phyloP scores from a whole-genome alignment of 2,329 filamentous ascomycete genomes.

The Nemania sp. region DNA sequence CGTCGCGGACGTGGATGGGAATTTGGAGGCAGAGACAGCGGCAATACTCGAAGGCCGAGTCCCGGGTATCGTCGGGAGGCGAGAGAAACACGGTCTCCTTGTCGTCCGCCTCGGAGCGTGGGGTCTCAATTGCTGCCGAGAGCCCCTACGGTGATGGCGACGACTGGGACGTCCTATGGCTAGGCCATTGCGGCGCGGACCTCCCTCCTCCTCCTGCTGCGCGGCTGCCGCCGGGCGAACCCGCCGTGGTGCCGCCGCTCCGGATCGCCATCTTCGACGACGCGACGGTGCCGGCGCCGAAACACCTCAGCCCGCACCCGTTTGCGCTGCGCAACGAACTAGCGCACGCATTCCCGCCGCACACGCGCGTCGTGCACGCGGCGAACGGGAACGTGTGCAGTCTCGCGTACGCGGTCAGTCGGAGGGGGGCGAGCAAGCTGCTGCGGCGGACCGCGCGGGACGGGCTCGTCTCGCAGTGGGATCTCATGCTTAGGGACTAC shows the following conservation, averaged over 20 bases:
- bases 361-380: constrained; percentile 45
- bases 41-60: too few species aligned
- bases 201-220: constrained; percentile 18
- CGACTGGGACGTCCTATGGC: constrained; percentile 37
- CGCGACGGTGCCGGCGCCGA: constrained; percentile 32
- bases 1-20: constrained; percentile 38
- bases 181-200: constrained; percentile 37
- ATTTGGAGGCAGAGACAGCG: constrained; percentile 10
- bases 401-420: constrained; percentile 46
- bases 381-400: constrained; percentile 42
- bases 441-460: constrained; percentile 39
- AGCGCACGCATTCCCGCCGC: constrained; percentile 34
- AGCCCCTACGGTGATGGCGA: constrained; percentile 31
- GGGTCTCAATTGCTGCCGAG: too few species aligned
- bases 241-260: constrained; percentile 9
- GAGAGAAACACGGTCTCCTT: constrained; percentile 8
- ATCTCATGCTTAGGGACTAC: constrained; percentile 36
- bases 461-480: constrained; percentile 35
- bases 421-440: constrained; percentile 44
- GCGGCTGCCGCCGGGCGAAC: too few species aligned
- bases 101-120: not conserved
- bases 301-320: constrained; percentile 37
- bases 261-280: constrained; percentile 28
- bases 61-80: too few species aligned
- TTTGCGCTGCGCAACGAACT: constrained; percentile 32